Evolutionary conservation across 176 grass and related monocot genomes (phyloP).

Genomic region (Rhynchospora pubera): DNA sequence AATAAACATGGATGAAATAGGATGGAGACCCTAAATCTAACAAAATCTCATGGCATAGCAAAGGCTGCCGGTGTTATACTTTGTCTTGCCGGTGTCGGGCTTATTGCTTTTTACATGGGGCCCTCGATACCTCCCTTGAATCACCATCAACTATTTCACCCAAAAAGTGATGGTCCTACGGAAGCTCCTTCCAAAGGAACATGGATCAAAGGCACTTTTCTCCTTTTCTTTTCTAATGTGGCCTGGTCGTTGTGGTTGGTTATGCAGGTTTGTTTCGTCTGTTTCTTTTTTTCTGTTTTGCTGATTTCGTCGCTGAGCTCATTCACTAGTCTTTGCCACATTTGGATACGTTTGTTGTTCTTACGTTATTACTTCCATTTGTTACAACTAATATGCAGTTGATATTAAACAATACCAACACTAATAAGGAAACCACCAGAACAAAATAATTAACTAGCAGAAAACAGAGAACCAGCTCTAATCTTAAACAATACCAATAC

Average conservation of each 20-base stretch:
- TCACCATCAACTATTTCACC: constrained; percentile 27
- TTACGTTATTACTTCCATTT: neutral
- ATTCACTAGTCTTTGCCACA: neutral
- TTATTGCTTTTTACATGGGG: constrained; percentile 48
- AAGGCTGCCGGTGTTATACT: constrained; percentile 39
- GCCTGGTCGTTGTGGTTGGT: constrained; percentile 61
- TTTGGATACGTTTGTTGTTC: no score
- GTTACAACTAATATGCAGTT: no score
- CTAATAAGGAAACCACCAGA: no score
- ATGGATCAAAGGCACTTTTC: constrained; percentile 56
- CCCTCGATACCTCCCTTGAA: constrained; percentile 38
- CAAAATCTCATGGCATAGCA: constrained; percentile 29
- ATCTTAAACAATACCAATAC: no score
- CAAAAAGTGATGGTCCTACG: neutral
- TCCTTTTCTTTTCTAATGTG: constrained; percentile 42
- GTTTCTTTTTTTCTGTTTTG: neutral
- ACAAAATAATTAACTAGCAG: no score
- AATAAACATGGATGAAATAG: constrained; percentile 8
- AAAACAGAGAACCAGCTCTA: no score
- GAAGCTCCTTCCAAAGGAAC: neutral
- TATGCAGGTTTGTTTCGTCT: constrained; percentile 30
- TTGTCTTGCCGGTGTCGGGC: constrained; percentile 40
- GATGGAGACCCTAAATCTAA: constrained; percentile 44
- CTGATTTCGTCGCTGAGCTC: neutral
- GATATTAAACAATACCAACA: no score